Evolutionary conservation across 2,329 filamentous ascomycete genomes (phyloP), one percentile per base, ranked within the genome.

Genomic region (Zalaria sp.): DNA sequence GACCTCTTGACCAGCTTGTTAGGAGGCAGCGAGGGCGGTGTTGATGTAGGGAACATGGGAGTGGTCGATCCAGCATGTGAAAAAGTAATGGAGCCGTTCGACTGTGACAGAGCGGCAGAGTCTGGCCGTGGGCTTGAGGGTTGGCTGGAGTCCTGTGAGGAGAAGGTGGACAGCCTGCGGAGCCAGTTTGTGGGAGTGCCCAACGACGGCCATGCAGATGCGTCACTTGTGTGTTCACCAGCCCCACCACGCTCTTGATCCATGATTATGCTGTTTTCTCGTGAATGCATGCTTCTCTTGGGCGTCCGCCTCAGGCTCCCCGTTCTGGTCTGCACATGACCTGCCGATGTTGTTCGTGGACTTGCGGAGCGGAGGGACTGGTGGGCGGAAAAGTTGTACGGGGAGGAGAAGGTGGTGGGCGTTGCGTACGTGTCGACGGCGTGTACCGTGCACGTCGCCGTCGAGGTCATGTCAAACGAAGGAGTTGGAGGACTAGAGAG

Each of bases 1-100:
- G 75, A 70, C 46, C 82, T 76, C 62, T 89, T 89, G 40, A 87
- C 81, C 34, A 88, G 68, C 63, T 85, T 87, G 60, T 88, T 88
- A 11, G 77, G 79, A 5, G 75, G 66, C 28, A 75, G 59, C 10
- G 61, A 56, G 40, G 53, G 43, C 34, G 63, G 57, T 10, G 46
- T 40, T 37, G 34, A 38, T 36, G 38, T 48, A 57, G 63, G 56
- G 25, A 81, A 59, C 44, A 86, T 81, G 10, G 81, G 78, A 25
- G 72, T 75, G 1, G 69, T 72, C 31, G 81, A 85, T 45, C 61
- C 63, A 41, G 63, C 57, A 46, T 66, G 57, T 8, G 67, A 67
- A 45, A 67, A 32, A n/a, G 29, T 32, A n/a, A 7, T 37, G 37
- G 36, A 38, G 36, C 11, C 36, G 29, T 44, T 40, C 9, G 43